phyloP scores from a whole-genome alignment of 2,329 filamentous ascomycete species.

The Curvularia hawaiiensis region DNA sequence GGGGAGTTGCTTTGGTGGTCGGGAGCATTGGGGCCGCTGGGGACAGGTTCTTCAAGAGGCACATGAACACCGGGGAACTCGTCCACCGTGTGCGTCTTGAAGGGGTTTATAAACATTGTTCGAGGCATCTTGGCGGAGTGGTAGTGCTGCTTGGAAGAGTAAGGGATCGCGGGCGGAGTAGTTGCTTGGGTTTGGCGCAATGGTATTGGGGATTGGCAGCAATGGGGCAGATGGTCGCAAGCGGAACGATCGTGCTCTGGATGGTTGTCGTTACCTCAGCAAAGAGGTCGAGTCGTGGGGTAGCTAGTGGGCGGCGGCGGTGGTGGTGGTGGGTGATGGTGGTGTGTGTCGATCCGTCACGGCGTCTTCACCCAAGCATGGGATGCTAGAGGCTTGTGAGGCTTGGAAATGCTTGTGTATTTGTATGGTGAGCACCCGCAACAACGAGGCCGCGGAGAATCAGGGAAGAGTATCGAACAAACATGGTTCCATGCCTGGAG shows the following conservation, averaged over 20 bases:
- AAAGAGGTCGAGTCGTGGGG: slow-evolving; percentile 4
- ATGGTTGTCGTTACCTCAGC: not conserved
- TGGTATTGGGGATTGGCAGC: slow-evolving; percentile 6
- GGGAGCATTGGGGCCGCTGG: slow-evolving; percentile 41
- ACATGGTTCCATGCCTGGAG: not conserved
- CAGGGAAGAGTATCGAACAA: slow-evolving; percentile 1
- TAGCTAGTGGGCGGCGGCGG: slow-evolving; percentile 2
- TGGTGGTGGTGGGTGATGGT: not conserved
- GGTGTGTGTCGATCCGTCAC: slow-evolving; percentile 23
- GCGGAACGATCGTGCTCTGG: slow-evolving; percentile 12
- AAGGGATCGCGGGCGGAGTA: slow-evolving; percentile 8
- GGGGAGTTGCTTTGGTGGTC: slow-evolving; percentile 19
- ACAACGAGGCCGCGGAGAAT: slow-evolving; percentile 5
- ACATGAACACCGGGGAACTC: slow-evolving; percentile 59
- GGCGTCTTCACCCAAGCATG: slow-evolving; percentile 24
- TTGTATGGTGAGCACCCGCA: slow-evolving; percentile 8
- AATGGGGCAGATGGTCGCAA: slow-evolving; percentile 14
- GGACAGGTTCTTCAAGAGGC: slow-evolving; percentile 54
- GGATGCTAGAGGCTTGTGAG: slow-evolving; percentile 30
- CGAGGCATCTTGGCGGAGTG: slow-evolving; percentile 42
- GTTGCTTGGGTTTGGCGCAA: slow-evolving; percentile 21
- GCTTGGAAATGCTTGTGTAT: slow-evolving; percentile 37
- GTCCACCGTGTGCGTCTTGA: slow-evolving; percentile 56
- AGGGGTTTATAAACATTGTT: slow-evolving; percentile 53
- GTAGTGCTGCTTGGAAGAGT: slow-evolving; percentile 8